Evolutionary conservation across 257 asterid genomes (phyloP), one percentile per base, ranked within the genome.

Genomic region (Przewalskia tangutica): DNA sequence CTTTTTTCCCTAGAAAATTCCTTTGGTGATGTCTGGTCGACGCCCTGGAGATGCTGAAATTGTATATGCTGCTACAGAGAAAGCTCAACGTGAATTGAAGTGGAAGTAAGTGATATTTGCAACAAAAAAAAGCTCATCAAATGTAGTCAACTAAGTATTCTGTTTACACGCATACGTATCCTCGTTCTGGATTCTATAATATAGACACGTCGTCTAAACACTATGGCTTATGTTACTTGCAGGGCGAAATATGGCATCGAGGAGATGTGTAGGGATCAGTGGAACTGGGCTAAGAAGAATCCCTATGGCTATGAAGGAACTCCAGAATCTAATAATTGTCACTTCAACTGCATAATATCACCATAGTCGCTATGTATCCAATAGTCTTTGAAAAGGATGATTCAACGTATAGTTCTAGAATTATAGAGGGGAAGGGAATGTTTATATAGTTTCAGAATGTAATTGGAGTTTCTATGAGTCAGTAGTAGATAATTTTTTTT

Each of bases 241-340:
- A 93, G 98, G 94, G 94, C 95, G 13, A 95, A 95, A 75, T 92
- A 81, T 82, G 97, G 93, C 17, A 87, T 92, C 12, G 93, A 91
- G 10, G 98, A 92, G 89, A 92, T 94, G 97, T 95, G 98, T 83
- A 56, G 93, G 79, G 98, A 94, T 87, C 98, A 92, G 77, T 95
- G 99, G 99, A 95, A 94, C 85, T 95, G 98, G 99, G 97, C 99
- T 17, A 91, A 95, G 95, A 93, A 93, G 88, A 95, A 95, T 82
- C 98, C 99, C 3, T 94, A 88, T 27, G 99, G 99, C 65, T 95
- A 95, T 81, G 88, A 32, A 16, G 75, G 80, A 51, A 68, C 85
- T 23, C 76, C 87, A 8, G 92, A 90, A 48, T 23, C 79, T 12
- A 73, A 7, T 6, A 73, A 73, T 38, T 50, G 44, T 48, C 46